Evolutionary conservation across 352 stramenopile species (phyloP).

Genomic region (Pythium aquatile): DNA sequence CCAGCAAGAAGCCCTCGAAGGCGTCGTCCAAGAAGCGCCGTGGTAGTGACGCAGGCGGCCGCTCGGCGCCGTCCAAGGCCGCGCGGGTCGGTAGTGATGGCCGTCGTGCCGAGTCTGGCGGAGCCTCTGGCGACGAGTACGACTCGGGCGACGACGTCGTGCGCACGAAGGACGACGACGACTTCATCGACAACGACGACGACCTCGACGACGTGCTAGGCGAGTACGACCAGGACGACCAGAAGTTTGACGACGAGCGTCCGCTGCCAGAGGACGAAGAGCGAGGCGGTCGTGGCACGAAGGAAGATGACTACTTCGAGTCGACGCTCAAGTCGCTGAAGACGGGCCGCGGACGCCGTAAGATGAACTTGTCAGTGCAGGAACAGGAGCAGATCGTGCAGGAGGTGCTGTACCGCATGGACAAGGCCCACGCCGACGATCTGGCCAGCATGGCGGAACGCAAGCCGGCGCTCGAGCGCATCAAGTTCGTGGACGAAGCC

Average conservation of each 20-base stretch:
- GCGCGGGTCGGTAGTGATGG: slow-evolving; percentile 9
- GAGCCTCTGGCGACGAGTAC: slow-evolving; percentile 63
- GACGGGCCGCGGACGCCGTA: slow-evolving; percentile 62
- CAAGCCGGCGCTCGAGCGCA: slow-evolving; percentile 72
- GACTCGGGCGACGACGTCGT: slow-evolving; percentile 79
- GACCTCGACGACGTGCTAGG: slow-evolving; percentile 79
- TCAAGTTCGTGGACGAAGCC: slow-evolving; percentile 81
- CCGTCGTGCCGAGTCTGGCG: background rate
- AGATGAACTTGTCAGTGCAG: slow-evolving; percentile 80
- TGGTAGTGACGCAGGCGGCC: background rate
- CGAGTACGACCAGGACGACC: slow-evolving; percentile 76
- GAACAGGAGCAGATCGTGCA: slow-evolving; percentile 87
- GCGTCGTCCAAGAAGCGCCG: slow-evolving; percentile 20
- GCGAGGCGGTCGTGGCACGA: slow-evolving; percentile 16
- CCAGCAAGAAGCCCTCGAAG: slow-evolving; percentile 47
- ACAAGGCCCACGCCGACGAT: slow-evolving; percentile 84
- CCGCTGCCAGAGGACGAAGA: slow-evolving; percentile 54
- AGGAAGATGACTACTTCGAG: slow-evolving; percentile 78
- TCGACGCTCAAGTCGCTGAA: slow-evolving; percentile 84
- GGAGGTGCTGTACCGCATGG: slow-evolving; percentile 87
- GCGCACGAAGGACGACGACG: slow-evolving; percentile 78
- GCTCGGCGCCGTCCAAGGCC: slow-evolving; percentile 8
- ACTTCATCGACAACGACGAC: slow-evolving; percentile 88
- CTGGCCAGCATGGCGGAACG: slow-evolving; percentile 56
- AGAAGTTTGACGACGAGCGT: slow-evolving; percentile 78